Conservation (phyloP, 495 filamentous ascomycete genomes). For the Tuber borchii region DNA sequence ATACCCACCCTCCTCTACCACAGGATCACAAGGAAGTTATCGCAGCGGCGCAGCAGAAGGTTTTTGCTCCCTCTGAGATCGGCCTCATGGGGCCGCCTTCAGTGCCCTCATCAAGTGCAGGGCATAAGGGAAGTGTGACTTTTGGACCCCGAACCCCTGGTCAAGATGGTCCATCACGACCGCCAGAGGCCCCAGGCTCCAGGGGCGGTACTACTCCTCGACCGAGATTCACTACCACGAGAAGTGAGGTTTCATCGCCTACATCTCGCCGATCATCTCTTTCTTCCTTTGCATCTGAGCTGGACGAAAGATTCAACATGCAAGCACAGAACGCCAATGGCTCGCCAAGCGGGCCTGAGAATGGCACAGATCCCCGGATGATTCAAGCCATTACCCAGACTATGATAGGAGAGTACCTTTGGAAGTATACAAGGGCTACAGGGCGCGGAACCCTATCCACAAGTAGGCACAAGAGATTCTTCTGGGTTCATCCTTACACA, state of each 20-base stretch:
- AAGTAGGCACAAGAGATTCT: conserved; percentile 86
- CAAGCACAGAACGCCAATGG: conserved; percentile 45
- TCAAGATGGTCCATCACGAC: conserved; percentile 28
- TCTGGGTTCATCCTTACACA: conserved; percentile 99
- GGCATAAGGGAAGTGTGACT: conserved; percentile 41
- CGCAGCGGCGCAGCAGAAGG: conserved; percentile 57
- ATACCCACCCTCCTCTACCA: conserved; percentile 67
- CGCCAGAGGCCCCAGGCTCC: conserved; percentile 40
- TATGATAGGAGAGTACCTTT: conserved; percentile 98
- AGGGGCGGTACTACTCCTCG: conserved; percentile 55
- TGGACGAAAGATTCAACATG: conserved; percentile 84
- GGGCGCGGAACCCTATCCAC: conserved; percentile 78
- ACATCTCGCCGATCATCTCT: conserved; percentile 67
- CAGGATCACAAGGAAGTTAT: conserved; percentile 76
- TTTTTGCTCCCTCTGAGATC: conserved; percentile 43
- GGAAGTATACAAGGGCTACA: conserved; percentile 95
- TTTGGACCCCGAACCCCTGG: conserved; percentile 66
- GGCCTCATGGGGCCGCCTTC: conserved; percentile 75
- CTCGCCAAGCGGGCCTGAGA: conserved; percentile 34
- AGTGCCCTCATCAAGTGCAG: conserved; percentile 73
- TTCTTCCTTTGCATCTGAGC: conserved; percentile 88
- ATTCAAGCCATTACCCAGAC: conserved; percentile 99
- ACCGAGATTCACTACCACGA: conserved; percentile 48
- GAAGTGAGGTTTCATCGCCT: conserved; percentile 52
- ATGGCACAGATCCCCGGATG: conserved; percentile 86